These are phyloP conservation scores for Xylaria sp. DNA, from an alignment of 2,329 filamentous ascomycete species.

Conservation along the genomic window DNA sequence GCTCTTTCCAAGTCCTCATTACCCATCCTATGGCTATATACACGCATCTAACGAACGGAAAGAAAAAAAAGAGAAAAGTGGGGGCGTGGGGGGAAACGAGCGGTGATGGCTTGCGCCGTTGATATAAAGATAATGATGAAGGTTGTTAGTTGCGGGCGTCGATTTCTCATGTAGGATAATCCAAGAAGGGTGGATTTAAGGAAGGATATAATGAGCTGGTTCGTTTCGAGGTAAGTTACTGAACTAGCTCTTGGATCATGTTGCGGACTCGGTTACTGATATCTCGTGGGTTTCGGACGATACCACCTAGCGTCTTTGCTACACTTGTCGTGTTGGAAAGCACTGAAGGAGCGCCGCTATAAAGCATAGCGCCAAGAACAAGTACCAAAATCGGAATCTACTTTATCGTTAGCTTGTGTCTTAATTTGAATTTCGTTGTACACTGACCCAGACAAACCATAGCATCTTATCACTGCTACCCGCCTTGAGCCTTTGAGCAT, in stretches of 20 bases:
- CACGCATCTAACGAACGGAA: not conserved
- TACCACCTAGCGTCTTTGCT: conserved; percentile 22
- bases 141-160: not conserved
- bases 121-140: conserved; percentile 14
- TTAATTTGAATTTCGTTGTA: not conserved
- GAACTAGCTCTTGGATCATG: conserved; percentile 25
- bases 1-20: not conserved
- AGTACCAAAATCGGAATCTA: conserved; percentile 47
- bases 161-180: not conserved
- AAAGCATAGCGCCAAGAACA: conserved; percentile 45
- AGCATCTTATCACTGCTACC: conserved; percentile 68
- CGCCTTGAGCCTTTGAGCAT: conserved; percentile 67
- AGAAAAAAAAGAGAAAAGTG: not conserved
- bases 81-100: not conserved
- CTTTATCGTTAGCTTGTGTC: conserved; percentile 25
- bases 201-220: not conserved
- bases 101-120: conserved; percentile 2
- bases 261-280: conserved; percentile 23
- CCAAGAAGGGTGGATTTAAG: not conserved
- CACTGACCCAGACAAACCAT: conserved; percentile 70
- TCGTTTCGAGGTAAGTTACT: not conserved
- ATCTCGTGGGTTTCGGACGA: conserved; percentile 32
- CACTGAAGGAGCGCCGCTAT: conserved; percentile 42
- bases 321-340: conserved; percentile 27
- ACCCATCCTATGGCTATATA: conserved; percentile 20